Evolutionary conservation across 129 eudicot genomes (phyloP).

Genomic region (Rutidosis leptorrhynchoides): DNA sequence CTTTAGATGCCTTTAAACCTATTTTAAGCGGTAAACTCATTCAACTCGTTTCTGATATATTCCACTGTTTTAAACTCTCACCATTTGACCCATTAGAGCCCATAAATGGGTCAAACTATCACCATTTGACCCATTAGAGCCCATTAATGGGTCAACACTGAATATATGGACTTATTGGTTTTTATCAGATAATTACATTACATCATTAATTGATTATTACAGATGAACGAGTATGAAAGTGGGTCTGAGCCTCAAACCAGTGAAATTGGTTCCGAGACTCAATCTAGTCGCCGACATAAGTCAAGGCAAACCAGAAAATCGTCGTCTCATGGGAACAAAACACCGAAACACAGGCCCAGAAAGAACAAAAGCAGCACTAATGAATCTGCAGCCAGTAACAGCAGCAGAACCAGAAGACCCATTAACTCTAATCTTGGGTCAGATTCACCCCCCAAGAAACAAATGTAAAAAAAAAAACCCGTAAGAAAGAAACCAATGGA

Average conservation of each 20-base stretch:
- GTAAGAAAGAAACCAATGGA: slow-evolving; percentile 33
- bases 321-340: slow-evolving; percentile 24
- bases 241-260: slow-evolving; percentile 35
- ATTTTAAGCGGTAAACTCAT: no score
- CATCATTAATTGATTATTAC: slow-evolving; percentile 8
- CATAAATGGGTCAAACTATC: neutral
- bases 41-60: neutral
- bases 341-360: slow-evolving; percentile 31
- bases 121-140: neutral
- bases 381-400: slow-evolving; percentile 21
- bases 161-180: neutral
- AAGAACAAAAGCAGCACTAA: slow-evolving; percentile 27
- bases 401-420: slow-evolving; percentile 23
- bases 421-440: slow-evolving; percentile 35
- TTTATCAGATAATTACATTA: neutral
- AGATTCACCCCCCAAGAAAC: slow-evolving; percentile 29
- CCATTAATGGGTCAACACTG: neutral
- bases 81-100: neutral
- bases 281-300: slow-evolving; percentile 24
- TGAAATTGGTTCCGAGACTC: slow-evolving; percentile 30
- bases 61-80: neutral
- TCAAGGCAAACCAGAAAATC: slow-evolving; percentile 31
- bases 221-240: slow-evolving; percentile 35
- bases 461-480: slow-evolving; percentile 23
- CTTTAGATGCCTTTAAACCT: neutral